phyloP scores from a whole-genome alignment of 495 filamentous ascomycete genomes.

The Durotheca rogersii region DNA sequence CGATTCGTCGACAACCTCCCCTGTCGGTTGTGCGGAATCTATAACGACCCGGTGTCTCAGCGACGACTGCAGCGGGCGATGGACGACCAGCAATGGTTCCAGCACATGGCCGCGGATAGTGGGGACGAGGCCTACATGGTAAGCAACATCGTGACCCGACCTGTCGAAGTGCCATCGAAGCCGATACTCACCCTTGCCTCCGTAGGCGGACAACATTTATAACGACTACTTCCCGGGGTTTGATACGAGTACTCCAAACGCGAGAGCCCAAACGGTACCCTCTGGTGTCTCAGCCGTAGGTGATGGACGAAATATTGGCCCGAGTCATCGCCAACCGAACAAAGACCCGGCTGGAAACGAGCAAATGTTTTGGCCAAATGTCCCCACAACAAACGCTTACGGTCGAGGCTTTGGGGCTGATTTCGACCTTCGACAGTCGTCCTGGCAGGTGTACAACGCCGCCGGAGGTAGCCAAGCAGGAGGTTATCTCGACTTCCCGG shows the following conservation, averaged over 20 bases:
- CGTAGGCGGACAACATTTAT: slow-evolving; percentile 26
- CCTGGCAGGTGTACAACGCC: slow-evolving; percentile 18
- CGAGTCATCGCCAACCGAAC: slow-evolving; percentile 34
- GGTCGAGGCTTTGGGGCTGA: slow-evolving; percentile 15
- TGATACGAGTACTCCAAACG: slow-evolving; percentile 21
- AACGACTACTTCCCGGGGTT: slow-evolving; percentile 8
- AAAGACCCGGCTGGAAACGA: slow-evolving; percentile 31
- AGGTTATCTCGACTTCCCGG: slow-evolving; percentile 15
- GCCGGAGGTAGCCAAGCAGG: not conserved
- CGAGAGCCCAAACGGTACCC: slow-evolving; percentile 30
- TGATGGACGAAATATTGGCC: slow-evolving; percentile 30
- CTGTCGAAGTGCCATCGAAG: slow-evolving; percentile 7
- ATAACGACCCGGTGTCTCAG: slow-evolving; percentile 24
- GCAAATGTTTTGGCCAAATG: slow-evolving; percentile 29
- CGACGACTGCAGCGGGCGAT: slow-evolving; percentile 19
- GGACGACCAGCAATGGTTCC: slow-evolving; percentile 28
- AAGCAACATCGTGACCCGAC: slow-evolving; percentile 19
- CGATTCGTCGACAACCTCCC: slow-evolving; percentile 9
- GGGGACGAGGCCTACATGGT: slow-evolving; percentile 31
- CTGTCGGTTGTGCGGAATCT: not conserved
- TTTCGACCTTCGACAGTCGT: slow-evolving; percentile 16
- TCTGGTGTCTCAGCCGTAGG: slow-evolving; percentile 35
- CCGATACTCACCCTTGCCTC: slow-evolving; percentile 23
- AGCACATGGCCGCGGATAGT: slow-evolving; percentile 28
- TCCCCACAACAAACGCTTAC: slow-evolving; percentile 29